These are phyloP conservation scores for Ricinus communis DNA, from an alignment of 345 rosid genomes.

Conservation along the genomic window DNA sequence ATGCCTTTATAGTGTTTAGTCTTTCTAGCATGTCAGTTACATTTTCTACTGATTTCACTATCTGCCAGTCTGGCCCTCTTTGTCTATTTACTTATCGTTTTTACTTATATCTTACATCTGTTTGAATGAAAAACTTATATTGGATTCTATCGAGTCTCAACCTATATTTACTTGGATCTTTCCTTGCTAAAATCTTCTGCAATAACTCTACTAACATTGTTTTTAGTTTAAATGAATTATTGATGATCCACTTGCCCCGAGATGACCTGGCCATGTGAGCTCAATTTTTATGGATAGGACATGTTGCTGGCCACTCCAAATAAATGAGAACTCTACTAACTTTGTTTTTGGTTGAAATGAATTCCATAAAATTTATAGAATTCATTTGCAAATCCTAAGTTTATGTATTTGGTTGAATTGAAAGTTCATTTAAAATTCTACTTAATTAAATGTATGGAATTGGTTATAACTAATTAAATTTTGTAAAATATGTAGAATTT, in stretches of 20 bases:
- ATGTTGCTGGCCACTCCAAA: neutral
- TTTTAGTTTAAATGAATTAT: too few species aligned
- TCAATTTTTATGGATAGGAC: neutral
- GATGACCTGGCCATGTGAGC: too few species aligned
- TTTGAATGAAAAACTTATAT: neutral
- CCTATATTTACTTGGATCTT: neutral
- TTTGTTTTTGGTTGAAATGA: too few species aligned
- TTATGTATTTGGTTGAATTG: too few species aligned
- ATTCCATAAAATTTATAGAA: too few species aligned
- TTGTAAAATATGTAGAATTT: too few species aligned
- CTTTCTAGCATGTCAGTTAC: neutral
- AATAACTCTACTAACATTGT: too few species aligned
- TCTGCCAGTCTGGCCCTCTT: neutral
- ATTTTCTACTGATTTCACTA: neutral
- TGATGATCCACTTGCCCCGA: too few species aligned
- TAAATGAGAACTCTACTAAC: neutral
- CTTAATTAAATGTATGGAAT: too few species aligned
- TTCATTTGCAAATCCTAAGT: too few species aligned
- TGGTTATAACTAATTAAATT: too few species aligned
- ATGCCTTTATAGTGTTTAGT: slow-evolving; percentile 4
- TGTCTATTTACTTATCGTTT: neutral
- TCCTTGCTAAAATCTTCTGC: neutral
- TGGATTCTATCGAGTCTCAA: neutral
- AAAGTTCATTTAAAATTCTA: too few species aligned
- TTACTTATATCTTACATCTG: neutral